These are phyloP conservation scores for Lecanicillium sp. DNA, from an alignment of 2,329 filamentous ascomycete species.

Conservation along the genomic window DNA sequence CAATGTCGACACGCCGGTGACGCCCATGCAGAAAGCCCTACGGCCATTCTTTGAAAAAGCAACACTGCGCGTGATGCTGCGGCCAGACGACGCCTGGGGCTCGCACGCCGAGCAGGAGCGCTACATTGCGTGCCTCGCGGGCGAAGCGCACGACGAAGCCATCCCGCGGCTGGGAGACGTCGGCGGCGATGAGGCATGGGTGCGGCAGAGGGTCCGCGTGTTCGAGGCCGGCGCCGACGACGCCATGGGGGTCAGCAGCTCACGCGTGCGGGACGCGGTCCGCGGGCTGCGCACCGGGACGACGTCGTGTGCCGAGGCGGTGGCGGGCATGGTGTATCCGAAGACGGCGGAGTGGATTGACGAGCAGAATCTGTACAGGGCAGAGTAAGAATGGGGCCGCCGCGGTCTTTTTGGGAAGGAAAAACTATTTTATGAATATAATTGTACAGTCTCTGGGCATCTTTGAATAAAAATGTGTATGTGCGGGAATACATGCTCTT, in stretches of 20 bases:
- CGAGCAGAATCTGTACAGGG: constrained; percentile 48
- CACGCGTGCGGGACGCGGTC: constrained; percentile 55
- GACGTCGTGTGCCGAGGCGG: constrained; percentile 37
- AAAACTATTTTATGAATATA: too few relatives aligned
- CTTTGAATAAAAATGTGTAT: too few relatives aligned
- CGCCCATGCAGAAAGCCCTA: constrained; percentile 46
- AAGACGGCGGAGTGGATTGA: constrained; percentile 54
- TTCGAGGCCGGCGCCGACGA: constrained; percentile 46
- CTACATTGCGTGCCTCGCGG: constrained; percentile 46
- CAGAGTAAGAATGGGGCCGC: not conserved
- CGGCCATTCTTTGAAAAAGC: constrained; percentile 58
- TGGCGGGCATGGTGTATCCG: constrained; percentile 50
- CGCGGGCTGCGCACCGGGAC: constrained; percentile 46
- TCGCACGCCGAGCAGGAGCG: constrained; percentile 33
- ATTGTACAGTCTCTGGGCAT: too few relatives aligned
- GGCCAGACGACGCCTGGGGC: constrained; percentile 57
- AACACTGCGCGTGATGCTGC: constrained; percentile 56
- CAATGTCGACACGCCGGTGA: not conserved
- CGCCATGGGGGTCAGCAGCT: constrained; percentile 50
- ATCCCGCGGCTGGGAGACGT: constrained; percentile 37
- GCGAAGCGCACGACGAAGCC: constrained; percentile 18
- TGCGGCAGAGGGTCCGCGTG: constrained; percentile 52
- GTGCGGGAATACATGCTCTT: too few relatives aligned
- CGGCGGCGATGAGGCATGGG: constrained; percentile 55
- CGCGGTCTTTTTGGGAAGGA: too few relatives aligned